Evolutionary conservation across 441 rosid species (phyloP).

Genomic region (Syzygium syzygioides): DNA sequence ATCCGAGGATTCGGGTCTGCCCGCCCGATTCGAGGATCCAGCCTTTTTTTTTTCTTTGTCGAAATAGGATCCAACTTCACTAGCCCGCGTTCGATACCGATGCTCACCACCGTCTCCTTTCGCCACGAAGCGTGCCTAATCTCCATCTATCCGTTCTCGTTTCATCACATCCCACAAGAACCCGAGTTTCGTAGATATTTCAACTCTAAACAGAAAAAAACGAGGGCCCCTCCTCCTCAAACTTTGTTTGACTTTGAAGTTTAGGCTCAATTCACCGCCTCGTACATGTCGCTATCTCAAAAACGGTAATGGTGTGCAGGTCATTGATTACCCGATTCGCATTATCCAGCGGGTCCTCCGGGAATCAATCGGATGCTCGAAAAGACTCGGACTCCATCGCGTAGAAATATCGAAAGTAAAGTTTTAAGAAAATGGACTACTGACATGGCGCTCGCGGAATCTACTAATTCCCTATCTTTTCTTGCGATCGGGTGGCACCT

Average conservation of each 20-base stretch:
- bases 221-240: not conserved
- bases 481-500: not conserved
- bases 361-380: not conserved
- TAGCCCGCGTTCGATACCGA: not conserved
- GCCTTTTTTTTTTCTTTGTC: too few species aligned
- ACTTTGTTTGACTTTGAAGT: not conserved
- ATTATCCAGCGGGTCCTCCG: not conserved
- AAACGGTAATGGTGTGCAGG: too few species aligned
- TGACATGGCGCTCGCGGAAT: not conserved
- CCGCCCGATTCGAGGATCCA: not conserved
- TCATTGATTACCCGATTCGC: not conserved
- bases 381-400: not conserved
- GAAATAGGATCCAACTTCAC: not conserved
- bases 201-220: not conserved
- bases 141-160: not conserved
- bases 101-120: not conserved
- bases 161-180: not conserved
- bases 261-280: not conserved
- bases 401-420: too few species aligned
- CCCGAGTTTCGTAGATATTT: not conserved
- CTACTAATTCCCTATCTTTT: not conserved
- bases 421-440: fast-evolving
- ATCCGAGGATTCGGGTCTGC: not conserved
- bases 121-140: not conserved
- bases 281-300: not conserved